Conservation (phyloP, 805 yeast genomes). For the Candida andamanensis region DNA sequence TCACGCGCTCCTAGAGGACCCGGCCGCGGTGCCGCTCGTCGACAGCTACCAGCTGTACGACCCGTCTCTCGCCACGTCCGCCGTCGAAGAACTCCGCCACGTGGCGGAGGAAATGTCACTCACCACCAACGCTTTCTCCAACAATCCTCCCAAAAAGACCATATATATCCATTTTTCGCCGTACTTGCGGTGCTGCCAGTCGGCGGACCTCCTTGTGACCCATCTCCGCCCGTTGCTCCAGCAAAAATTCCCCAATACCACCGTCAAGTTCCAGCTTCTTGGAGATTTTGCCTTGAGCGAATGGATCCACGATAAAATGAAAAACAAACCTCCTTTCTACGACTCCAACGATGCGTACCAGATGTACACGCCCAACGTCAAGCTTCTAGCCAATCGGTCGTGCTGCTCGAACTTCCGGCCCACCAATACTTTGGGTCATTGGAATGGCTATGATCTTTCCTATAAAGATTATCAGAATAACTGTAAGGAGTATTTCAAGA, state of each 20-base stretch:
- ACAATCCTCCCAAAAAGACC: conserved; percentile 20
- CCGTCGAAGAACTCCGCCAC: conserved; percentile 21
- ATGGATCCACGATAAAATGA: conserved; percentile 43
- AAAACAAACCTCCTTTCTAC: conserved; percentile 35
- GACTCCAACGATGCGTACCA: conserved; percentile 43
- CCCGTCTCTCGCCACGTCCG: conserved; percentile 30
- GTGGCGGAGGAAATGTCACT: conserved; percentile 25
- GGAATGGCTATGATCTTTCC: conserved; percentile 36
- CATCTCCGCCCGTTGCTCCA: conserved; percentile 20
- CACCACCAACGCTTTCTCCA: conserved; percentile 16
- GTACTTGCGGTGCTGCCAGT: conserved; percentile 39
- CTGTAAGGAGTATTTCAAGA: conserved; percentile 35
- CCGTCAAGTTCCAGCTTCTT: conserved; percentile 32
- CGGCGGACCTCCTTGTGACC: conserved; percentile 36
- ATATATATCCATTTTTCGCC: conserved; percentile 39
- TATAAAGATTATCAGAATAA: conserved; percentile 35
- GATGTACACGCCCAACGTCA: conserved; percentile 41
- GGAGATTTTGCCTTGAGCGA: conserved; percentile 43
- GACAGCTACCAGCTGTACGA: conserved; percentile 29
- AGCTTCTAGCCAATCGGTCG: conserved; percentile 26
- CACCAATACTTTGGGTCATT: conserved; percentile 37
- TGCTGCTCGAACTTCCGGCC: conserved; percentile 39
- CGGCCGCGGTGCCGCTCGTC: conserved; percentile 21
- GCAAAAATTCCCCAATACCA: conserved; percentile 22
- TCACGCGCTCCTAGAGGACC: conserved; percentile 24